These are phyloP conservation scores for Auricularia auricula-judae DNA, from an alignment of 768 basidiomycete genomes.

Conservation along the genomic window DNA sequence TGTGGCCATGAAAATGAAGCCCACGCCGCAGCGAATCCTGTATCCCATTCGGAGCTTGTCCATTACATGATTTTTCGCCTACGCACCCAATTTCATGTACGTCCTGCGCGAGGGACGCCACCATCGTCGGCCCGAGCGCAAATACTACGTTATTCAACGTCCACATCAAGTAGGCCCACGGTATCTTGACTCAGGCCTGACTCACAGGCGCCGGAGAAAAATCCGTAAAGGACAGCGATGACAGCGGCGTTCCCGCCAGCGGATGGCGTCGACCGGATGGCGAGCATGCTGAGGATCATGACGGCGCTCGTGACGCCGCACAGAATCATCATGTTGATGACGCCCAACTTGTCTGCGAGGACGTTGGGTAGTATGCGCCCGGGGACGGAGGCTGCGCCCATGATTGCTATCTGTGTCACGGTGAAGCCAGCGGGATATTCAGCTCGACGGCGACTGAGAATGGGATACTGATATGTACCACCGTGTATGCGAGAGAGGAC, in stretches of 20 bases:
- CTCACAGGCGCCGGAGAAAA: slow-evolving; percentile 11
- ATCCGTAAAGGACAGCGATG: slow-evolving; percentile 9
- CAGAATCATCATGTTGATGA: slow-evolving; percentile 12
- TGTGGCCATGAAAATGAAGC: background rate
- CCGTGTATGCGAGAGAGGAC: background rate
- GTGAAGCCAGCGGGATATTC: too few species aligned
- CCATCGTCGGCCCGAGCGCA: background rate
- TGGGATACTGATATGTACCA: background rate
- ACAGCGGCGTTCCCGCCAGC: slow-evolving; percentile 1
- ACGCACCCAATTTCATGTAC: background rate
- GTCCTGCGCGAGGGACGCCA: background rate
- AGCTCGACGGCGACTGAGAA: background rate
- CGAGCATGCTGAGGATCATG: slow-evolving; percentile 8
- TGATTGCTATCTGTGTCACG: background rate
- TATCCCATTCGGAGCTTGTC: too few species aligned
- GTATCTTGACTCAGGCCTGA: background rate
- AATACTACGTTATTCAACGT: background rate
- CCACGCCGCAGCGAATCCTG: background rate
- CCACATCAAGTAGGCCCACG: background rate
- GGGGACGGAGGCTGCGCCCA: background rate
- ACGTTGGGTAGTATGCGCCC: slow-evolving; percentile 8
- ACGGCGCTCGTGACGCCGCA: background rate
- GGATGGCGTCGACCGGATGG: background rate
- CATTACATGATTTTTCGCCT: too few species aligned
- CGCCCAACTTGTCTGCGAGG: slow-evolving; percentile 19